These are phyloP conservation scores for Knufia petricola DNA, from an alignment of 2,329 filamentous ascomycete species.

Conservation along the genomic window DNA sequence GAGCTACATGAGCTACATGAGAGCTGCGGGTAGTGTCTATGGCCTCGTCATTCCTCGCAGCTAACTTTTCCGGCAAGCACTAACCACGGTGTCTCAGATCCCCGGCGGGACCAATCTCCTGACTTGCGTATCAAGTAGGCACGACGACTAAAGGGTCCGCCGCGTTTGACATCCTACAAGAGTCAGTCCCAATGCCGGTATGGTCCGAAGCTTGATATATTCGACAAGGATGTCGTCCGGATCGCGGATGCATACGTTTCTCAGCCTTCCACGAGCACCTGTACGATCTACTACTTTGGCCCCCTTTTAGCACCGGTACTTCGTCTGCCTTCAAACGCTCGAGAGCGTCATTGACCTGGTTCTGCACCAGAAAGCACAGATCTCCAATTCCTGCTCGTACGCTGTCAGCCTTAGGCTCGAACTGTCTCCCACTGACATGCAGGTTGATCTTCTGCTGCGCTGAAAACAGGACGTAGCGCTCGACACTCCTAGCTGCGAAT, in stretches of 20 bases:
- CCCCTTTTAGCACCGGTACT: slow-evolving; percentile 43
- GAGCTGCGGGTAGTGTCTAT: no score
- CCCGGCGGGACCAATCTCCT: no score
- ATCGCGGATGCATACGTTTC: slow-evolving; percentile 52
- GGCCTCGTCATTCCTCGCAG: no score
- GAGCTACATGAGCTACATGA: no score
- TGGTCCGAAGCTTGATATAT: slow-evolving; percentile 33
- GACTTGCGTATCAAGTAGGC: no score
- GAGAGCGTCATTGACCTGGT: slow-evolving; percentile 41
- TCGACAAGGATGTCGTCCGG: slow-evolving; percentile 55
- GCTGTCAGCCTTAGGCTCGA: slow-evolving; percentile 48
- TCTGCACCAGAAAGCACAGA: slow-evolving; percentile 49
- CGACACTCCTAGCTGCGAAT: slow-evolving; percentile 37
- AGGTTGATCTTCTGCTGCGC: slow-evolving; percentile 54
- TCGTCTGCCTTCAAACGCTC: slow-evolving; percentile 33
- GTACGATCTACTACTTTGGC: slow-evolving; percentile 45
- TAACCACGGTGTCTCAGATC: no score
- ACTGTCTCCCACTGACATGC: slow-evolving; percentile 48
- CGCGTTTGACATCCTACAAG: slow-evolving; percentile 11
- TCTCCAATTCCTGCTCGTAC: slow-evolving; percentile 50
- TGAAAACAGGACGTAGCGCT: slow-evolving; percentile 47
- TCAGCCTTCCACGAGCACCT: slow-evolving; percentile 45
- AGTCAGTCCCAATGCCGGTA: not conserved
- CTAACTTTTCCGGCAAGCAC: no score
- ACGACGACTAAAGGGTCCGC: no score